phyloP scores from a whole-genome alignment of 306 rosid genomes.

The Betula pendula region DNA sequence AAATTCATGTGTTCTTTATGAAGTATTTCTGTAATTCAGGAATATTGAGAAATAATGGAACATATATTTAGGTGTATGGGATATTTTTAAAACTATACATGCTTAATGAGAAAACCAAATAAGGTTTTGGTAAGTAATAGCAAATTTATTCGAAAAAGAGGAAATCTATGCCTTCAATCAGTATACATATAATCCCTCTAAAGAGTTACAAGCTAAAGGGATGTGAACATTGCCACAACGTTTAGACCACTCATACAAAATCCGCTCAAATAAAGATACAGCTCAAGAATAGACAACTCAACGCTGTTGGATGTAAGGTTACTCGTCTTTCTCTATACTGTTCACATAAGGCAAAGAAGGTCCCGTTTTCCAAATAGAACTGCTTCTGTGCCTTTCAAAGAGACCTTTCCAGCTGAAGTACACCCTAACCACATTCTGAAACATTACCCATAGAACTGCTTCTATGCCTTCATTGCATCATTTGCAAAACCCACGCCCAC shows the following conservation, averaged over 20 bases:
- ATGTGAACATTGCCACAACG: neutral
- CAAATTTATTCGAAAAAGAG: neutral
- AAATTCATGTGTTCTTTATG: neutral
- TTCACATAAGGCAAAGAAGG: neutral
- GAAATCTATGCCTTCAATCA: neutral
- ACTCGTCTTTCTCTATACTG: neutral
- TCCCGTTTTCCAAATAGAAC: neutral
- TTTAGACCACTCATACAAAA: neutral
- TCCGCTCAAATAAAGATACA: neutral
- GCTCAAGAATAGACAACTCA: neutral
- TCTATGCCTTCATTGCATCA: neutral
- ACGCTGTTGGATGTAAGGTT: neutral
- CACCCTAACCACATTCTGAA: neutral
- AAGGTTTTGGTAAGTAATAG: too few relatives aligned
- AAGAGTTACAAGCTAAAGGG: neutral
- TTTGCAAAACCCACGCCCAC: neutral
- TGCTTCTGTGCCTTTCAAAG: neutral
- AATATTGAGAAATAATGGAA: neutral
- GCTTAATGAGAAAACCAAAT: constrained; percentile 2
- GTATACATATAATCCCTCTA: neutral
- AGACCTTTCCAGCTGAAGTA: neutral
- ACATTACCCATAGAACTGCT: neutral
- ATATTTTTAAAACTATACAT: neutral
- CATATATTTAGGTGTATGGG: neutral
- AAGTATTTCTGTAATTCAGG: neutral